Conservation (phyloP, 345 rosid species). For the Gossypium rotundifolium region DNA sequence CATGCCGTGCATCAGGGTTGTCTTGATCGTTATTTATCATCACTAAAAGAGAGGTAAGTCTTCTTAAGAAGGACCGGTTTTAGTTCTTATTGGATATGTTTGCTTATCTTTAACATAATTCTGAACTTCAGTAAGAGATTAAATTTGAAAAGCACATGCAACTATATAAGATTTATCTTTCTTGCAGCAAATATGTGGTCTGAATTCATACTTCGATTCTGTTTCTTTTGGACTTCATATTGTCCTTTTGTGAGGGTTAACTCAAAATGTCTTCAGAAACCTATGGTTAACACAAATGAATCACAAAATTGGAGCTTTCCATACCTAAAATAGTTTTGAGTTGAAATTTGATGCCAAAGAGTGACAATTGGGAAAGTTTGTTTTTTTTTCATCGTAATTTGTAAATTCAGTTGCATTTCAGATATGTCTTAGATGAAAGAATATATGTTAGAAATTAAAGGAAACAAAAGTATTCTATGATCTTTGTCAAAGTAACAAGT, state of each 20-base stretch:
- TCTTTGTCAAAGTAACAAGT: not conserved
- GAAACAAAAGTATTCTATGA: not conserved
- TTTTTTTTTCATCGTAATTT: not conserved
- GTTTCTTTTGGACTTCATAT: not conserved
- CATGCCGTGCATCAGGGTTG: conserved; percentile 98
- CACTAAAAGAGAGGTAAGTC: conserved; percentile 75
- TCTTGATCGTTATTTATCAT: conserved; percentile 75
- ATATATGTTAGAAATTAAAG: not conserved
- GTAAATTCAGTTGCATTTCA: not conserved
- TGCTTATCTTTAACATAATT: not conserved
- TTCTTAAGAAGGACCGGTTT: not conserved
- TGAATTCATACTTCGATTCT: not conserved
- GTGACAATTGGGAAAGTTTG: not conserved
- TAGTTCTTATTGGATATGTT: not conserved
- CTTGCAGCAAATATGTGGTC: not conserved
- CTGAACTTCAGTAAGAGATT: not conserved
- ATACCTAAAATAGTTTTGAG: not conserved
- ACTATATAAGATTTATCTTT: not conserved
- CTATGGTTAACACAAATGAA: not conserved
- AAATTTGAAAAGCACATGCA: not conserved
- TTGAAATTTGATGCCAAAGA: not conserved
- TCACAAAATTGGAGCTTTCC: not conserved
- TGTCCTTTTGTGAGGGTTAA: not conserved
- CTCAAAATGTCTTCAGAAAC: not conserved
- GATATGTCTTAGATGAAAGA: not conserved